Percentiles rank a stretch among this genome's conserved stretches.
phyloP scores from a whole-genome alignment of 345 rosid genomes.

The Hibiscus tridactylites region DNA sequence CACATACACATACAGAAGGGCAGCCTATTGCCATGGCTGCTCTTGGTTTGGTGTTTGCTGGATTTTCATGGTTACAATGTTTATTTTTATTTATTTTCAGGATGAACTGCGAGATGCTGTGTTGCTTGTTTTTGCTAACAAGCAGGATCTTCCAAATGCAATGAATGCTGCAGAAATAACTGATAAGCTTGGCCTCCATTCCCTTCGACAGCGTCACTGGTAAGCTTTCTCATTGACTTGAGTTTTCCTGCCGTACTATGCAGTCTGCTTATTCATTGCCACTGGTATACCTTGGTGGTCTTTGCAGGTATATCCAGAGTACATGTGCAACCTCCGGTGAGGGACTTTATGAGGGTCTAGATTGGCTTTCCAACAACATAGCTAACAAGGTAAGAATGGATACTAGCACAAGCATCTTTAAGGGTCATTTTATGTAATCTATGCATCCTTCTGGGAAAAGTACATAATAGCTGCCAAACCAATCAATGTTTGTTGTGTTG shows the following conservation, averaged over 20 bases:
- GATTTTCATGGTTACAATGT: neutral
- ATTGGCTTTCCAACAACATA: conserved; percentile 87
- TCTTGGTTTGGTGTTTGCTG: neutral
- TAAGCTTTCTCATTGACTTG: conserved; percentile 9
- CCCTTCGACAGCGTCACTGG: conserved; percentile 65
- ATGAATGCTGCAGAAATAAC: conserved; percentile 86
- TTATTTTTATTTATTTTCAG: conserved; percentile 24
- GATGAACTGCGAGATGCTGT: conserved; percentile 91
- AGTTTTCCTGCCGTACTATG: neutral
- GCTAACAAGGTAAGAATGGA: conserved; percentile 54
- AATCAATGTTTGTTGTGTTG: no score
- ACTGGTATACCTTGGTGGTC: neutral
- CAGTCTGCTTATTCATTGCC: neutral
- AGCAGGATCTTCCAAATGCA: conserved; percentile 91
- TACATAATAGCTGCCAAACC: neutral
- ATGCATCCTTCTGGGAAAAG: neutral
- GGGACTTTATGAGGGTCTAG: conserved; percentile 83
- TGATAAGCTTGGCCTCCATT: conserved; percentile 69
- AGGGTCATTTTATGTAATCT: neutral
- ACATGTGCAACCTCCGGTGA: conserved; percentile 88
- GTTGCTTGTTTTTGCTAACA: conserved; percentile 83
- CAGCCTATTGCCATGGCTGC: neutral
- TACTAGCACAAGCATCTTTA: neutral
- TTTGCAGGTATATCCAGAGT: conserved; percentile 84
- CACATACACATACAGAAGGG: neutral